Evolutionary conservation across 495 filamentous ascomycete genomes (phyloP).

Genomic region (Penicillium arizonense): DNA sequence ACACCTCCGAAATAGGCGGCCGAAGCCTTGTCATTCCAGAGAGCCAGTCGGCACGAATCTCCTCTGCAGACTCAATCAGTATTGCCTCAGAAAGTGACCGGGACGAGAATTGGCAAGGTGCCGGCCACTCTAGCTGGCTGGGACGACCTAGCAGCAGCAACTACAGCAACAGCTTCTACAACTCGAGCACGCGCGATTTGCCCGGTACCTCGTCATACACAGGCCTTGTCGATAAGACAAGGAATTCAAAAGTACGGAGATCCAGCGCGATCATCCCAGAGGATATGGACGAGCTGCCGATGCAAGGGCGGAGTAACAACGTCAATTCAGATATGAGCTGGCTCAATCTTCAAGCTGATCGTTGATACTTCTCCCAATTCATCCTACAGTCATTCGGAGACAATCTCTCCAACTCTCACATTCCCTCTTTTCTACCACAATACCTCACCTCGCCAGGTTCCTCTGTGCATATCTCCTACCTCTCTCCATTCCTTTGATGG

Average conservation of each 20-base stretch:
- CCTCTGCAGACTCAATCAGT: constrained; percentile 57
- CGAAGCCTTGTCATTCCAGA: constrained; percentile 47
- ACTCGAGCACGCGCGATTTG: constrained; percentile 34
- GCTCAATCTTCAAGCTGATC: constrained; percentile 58
- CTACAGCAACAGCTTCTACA: constrained; percentile 56
- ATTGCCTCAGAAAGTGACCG: constrained; percentile 52
- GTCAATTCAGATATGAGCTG: constrained; percentile 70
- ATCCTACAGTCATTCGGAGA: not conserved
- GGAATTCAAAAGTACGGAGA: constrained; percentile 31
- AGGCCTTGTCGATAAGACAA: constrained; percentile 11
- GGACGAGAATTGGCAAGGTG: constrained; percentile 47
- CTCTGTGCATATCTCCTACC: not conserved
- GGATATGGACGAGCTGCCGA: constrained; percentile 40
- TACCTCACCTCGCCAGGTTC: not conserved
- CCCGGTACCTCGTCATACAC: constrained; percentile 15
- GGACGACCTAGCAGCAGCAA: constrained; percentile 57
- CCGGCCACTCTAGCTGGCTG: constrained; percentile 42
- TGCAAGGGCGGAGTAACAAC: constrained; percentile 26
- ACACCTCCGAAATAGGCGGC: constrained; percentile 34
- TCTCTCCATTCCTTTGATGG: constrained; percentile 13
- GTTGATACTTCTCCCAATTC: constrained; percentile 13
- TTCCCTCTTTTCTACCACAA: not conserved
- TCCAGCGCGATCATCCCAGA: constrained; percentile 38
- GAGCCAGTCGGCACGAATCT: constrained; percentile 62
- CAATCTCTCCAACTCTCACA: not conserved